A percentile compares a stretch with the other conserved stretches of the same genome.
These are phyloP conservation scores for Nymphaea thermarum DNA, from an alignment of 164 flowering plant species.

Conservation along the genomic window DNA sequence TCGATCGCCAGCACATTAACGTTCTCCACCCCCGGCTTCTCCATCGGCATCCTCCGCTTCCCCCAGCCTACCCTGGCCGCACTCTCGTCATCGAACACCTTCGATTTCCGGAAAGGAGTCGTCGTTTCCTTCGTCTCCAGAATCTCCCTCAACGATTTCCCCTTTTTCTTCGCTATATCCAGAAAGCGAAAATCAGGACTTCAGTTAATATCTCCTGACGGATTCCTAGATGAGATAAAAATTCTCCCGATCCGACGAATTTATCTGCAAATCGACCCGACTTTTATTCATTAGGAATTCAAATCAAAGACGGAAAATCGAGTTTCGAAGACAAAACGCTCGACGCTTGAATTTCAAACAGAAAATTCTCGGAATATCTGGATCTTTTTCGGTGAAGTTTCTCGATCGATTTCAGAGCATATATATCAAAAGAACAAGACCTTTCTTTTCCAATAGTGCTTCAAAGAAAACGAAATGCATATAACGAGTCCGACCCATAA, in stretches of 20 bases:
- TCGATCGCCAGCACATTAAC: slow-evolving; percentile 56
- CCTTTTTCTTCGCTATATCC: neutral
- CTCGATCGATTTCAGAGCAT: neutral
- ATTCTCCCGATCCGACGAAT: neutral
- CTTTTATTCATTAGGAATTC: neutral
- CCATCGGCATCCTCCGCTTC: slow-evolving; percentile 32
- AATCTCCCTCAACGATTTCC: neutral
- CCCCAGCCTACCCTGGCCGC: neutral
- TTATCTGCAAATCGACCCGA: neutral
- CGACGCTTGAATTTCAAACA: neutral
- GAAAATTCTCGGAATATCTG: neutral
- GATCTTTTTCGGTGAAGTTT: neutral
- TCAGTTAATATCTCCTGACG: too few species aligned
- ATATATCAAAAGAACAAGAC: neutral
- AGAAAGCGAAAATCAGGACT: too few species aligned
- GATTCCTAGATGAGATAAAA: neutral
- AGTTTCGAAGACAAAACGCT: neutral
- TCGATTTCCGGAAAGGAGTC: neutral
- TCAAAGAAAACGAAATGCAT: neutral
- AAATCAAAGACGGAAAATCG: neutral
- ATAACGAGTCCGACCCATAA: neutral
- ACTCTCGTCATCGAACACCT: neutral
- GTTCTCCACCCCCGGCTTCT: slow-evolving; percentile 6
- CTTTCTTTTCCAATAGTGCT: neutral
- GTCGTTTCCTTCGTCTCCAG: neutral